Base-by-base conservation (phyloP, 202 grass and related monocot species). In the Schoenoplectus tabernaemontani region DNA sequence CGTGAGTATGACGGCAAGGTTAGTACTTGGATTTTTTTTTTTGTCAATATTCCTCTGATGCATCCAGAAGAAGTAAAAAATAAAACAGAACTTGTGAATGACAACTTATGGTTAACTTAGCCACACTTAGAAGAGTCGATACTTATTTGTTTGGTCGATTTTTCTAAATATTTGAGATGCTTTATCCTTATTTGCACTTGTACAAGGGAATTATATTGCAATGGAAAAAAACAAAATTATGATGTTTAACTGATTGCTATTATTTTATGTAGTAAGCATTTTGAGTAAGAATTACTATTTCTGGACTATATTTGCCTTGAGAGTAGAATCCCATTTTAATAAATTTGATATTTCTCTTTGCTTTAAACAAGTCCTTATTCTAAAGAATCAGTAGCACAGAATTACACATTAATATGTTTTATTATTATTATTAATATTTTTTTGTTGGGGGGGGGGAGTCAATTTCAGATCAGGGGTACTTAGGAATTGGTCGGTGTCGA, bases 1-100 rank as follows among this genome's bases (percentile, higher is more conserved):
- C 87, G 77, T 0, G 90, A 96, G 24, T 96, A 96, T 72, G 93
- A 96, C 82, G 93, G 93, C 83, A 96, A 96, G 90, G 93, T 96
- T 77, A 88, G 70, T 60, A 85, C 47, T 54, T 78, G 4, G 44
- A 22, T 54, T 71, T 80, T 17, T 72, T 61, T 30, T 83, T 59
- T 78, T 46, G 23, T n/a, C 64, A 61, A 19, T 44, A 24, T 83
- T 60, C 39, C 15, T 39, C 59, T 12, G 11, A 73, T 26, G 36
- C 60, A 51, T 10, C 48, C 56, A 28, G 20, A 11, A 19, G 11
- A 65, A 10, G 7, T 26, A 32, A 3, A 63, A 9, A 28, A 75
- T n/a, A 54, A 75, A n/a, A n/a, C n/a, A n/a, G 1, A 5, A 6
- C n/a, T 15, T 2, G n/a, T 11, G 26, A 33, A 47, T 19, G 28